Conservation (phyloP, 2,329 filamentous ascomycete genomes). For the Xylariomycetidae sp. region DNA sequence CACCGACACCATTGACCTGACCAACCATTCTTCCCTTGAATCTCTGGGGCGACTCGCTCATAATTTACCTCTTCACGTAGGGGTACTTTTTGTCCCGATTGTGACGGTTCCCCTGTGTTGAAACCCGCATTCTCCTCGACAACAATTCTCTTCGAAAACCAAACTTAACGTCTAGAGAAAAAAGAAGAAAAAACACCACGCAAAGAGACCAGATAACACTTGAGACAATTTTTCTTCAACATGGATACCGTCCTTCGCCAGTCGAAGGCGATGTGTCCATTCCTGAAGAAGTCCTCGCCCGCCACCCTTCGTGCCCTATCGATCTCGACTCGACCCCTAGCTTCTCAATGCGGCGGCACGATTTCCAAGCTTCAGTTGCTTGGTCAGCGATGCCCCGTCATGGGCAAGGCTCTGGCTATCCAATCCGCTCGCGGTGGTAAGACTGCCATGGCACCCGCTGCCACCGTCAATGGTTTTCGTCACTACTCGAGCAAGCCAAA, state of each 20-base stretch:
- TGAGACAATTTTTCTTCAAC: conserved; percentile 13
- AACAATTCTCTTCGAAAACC: conserved; percentile 3
- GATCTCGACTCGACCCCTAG: conserved; percentile 62
- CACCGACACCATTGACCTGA: too few relatives aligned
- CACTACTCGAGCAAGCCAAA: conserved; percentile 46
- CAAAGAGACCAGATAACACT: too few relatives aligned
- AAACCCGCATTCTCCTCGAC: too few relatives aligned
- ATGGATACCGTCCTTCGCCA: conserved; percentile 97
- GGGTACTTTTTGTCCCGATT: too few relatives aligned
- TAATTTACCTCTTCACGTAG: too few relatives aligned
- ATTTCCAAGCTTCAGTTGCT: conserved; percentile 97
- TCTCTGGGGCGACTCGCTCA: too few relatives aligned
- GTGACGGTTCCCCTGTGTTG: too few relatives aligned
- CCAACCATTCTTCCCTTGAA: too few relatives aligned
- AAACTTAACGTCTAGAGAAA: conserved; percentile 1
- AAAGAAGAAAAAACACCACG: conserved; percentile 3
- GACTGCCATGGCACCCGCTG: conserved; percentile 33
- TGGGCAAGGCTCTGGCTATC: conserved; percentile 94
- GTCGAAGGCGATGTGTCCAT: conserved; percentile 95
- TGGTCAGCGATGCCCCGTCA: conserved; percentile 92
- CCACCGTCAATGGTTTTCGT: conserved; percentile 45
- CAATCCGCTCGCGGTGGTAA: conserved; percentile 60
- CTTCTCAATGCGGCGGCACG: conserved; percentile 76
- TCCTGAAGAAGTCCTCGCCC: conserved; percentile 90
- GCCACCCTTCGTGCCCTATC: conserved; percentile 87